Evolutionary conservation across 768 basidiomycete genomes (phyloP).

Genomic region (Lyophyllum semitale): DNA sequence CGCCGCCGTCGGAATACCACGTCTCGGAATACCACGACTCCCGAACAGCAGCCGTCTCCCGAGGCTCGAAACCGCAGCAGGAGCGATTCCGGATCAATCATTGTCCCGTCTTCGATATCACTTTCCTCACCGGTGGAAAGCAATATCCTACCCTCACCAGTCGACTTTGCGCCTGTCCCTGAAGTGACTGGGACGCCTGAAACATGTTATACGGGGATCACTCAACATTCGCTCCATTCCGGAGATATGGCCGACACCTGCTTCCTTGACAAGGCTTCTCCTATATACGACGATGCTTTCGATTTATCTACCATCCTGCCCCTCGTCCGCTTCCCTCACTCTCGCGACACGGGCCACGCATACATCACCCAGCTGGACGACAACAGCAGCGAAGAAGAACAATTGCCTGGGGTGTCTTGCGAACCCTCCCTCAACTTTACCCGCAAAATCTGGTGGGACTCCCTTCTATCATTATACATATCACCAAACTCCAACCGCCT

Average conservation of each 20-base stretch:
- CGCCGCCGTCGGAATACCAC: constrained; percentile 33
- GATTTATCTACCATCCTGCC: constrained; percentile 22
- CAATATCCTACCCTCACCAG: constrained; percentile 13
- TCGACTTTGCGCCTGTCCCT: constrained; percentile 7
- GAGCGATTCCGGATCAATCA: constrained; percentile 7
- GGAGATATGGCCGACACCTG: not conserved
- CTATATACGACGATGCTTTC: constrained; percentile 12
- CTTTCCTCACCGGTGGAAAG: constrained; percentile 12
- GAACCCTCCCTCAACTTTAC: constrained; percentile 69
- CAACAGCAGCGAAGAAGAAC: constrained; percentile 19
- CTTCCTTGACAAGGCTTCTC: constrained; percentile 5
- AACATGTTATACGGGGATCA: not conserved
- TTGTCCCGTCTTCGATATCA: constrained; percentile 1
- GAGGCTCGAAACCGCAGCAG: not conserved
- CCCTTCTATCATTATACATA: constrained; percentile 57
- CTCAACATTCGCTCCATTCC: not conserved
- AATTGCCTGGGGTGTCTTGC: constrained; percentile 35
- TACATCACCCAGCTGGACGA: constrained; percentile 23
- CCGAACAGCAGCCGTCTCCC: constrained; percentile 2
- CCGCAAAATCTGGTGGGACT: constrained; percentile 82
- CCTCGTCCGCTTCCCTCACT: constrained; percentile 2
- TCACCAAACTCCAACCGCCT: constrained; percentile 33
- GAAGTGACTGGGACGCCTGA: not conserved
- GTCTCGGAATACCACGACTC: constrained; percentile 8
- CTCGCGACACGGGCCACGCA: constrained; percentile 1